Base-by-base conservation (phyloP, 148 eudicot species). In the Tetragonia tetragonoides region DNA sequence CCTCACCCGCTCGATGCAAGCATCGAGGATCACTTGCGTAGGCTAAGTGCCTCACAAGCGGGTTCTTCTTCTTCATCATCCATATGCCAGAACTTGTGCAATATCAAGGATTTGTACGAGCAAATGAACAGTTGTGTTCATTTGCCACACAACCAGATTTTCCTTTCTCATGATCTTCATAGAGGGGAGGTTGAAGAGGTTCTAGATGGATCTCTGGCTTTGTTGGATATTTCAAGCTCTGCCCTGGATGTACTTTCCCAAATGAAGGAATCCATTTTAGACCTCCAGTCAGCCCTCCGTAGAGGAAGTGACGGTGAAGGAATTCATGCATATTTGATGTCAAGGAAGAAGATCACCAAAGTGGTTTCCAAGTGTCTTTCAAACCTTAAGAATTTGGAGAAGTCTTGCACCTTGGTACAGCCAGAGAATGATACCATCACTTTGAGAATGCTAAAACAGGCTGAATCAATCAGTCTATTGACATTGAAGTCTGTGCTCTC, bases 221-320 rank as follows among this genome's bases (percentile, higher is more conserved):
- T 83, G 38, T 49, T 85, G 37, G 90, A 87, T 34, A 61, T 81
- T 7, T 83, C 87, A 41, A 81, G 78, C 12, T 12, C 75, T 2
- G 21, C 79, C 8, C 74, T 71, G 20, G 88, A 88, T 28, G 69
- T 77, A 24, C 47, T 84, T 14, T 73, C 70, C 10, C 70, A 34
- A 15, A 73, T 79, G 70, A 86, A 82, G 53, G 83, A 72, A 44
- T 74, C 79, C 16, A 59, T 88, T 16, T 66, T 81, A 28, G 86
- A 81, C 10, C 87, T 88, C 18, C 66, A 86, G 51, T 86, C 91
- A 21, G 85, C 89, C 6, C 66, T 88, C 12, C 77, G 83, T 46
- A 78, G 89, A 64, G 83, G 80, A 78, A 75, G 72, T 51, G 68
- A 68, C 3, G 47, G 14, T 7, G 83, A 80, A 23, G 68, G 72